Evolutionary conservation across 129 eudicot species (phyloP).

Genomic region (Helichrysum umbraculigerum): DNA sequence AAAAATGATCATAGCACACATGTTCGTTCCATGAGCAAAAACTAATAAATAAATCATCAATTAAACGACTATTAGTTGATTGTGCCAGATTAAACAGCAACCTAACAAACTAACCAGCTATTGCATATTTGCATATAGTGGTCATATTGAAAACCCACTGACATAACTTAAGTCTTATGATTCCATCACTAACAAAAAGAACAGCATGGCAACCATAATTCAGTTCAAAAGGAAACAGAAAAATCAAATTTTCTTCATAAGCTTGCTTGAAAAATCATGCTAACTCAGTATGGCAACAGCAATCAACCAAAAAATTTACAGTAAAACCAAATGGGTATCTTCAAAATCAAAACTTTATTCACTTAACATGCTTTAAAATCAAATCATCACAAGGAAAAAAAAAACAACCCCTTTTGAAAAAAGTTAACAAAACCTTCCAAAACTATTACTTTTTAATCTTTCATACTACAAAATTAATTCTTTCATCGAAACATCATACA

Average conservation of each 20-base stretch:
- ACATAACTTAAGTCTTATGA: background rate
- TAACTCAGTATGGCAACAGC: background rate
- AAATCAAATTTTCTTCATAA: slow-evolving; percentile 7
- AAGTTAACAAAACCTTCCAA: background rate
- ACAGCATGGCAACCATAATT: background rate
- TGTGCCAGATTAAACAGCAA: background rate
- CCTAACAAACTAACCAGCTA: background rate
- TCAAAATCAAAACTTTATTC: background rate
- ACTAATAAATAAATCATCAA: background rate
- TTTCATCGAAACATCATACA: background rate
- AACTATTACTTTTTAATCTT: background rate
- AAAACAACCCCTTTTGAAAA: background rate
- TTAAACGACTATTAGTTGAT: background rate
- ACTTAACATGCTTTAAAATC: background rate
- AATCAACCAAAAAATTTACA: background rate
- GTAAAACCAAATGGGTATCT: slow-evolving; percentile 10
- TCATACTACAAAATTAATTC: background rate
- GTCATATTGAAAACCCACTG: background rate
- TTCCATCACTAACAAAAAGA: slow-evolving; percentile 19
- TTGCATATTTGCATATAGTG: background rate
- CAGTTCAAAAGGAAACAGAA: slow-evolving; percentile 2
- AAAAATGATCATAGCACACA: background rate
- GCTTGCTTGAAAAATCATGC: slow-evolving; percentile 33
- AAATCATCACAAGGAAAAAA: background rate
- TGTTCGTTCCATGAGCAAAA: background rate